Base-by-base conservation (phyloP, 2,329 filamentous ascomycete genomes). In the Endocalyx cinctus region DNA sequence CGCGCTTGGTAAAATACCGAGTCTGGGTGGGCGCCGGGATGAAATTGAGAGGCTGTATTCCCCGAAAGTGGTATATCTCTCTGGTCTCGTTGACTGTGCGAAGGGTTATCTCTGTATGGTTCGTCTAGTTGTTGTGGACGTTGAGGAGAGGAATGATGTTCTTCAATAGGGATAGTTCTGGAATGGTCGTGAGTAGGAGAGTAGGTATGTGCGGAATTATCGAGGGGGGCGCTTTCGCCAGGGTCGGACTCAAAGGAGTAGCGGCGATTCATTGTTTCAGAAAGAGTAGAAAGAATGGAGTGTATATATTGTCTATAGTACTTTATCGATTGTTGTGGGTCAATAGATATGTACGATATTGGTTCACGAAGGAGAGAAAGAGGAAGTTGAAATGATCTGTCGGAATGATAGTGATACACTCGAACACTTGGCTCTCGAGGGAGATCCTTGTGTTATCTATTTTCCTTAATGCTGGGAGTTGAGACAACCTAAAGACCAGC, bases 21-120 rank as follows among this genome's bases (percentile, higher is more conserved):
- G 42, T 67, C 62, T 17, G 60, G 61, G 38, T 65, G 58, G 20
- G 50, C 48, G 20, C 48, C 51, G 5, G 48, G 45, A 25, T 45
- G 38, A 13, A 30, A 26, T 25, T 39, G 15, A 29, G 38, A 26
- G n/a, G 10, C 39, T 36, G 17, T 47, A 31, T 37, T 52, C 46
- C 41, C 46, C 41, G 43, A 51, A 55, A 20, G 35, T 45, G 17
- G 32, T n/a, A n/a, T n/a, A n/a, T n/a, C n/a, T n/a, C n/a, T n/a
- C n/a, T n/a, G 38, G 31, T 38, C 35, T 35, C 42, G 42, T 14
- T 26, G 18, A 22, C 14, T 13, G 33, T 35, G 18, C 26, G 27
- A 20, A 18, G 25, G 14, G 20, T 20, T 18, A 17, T 29, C 27
- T 10, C 8, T 10, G 8, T 29, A 15, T 15, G 17, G 27, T 27